phyloP scores from a whole-genome alignment of 768 basidiomycete genomes.

The Sarcodon aspratus region DNA sequence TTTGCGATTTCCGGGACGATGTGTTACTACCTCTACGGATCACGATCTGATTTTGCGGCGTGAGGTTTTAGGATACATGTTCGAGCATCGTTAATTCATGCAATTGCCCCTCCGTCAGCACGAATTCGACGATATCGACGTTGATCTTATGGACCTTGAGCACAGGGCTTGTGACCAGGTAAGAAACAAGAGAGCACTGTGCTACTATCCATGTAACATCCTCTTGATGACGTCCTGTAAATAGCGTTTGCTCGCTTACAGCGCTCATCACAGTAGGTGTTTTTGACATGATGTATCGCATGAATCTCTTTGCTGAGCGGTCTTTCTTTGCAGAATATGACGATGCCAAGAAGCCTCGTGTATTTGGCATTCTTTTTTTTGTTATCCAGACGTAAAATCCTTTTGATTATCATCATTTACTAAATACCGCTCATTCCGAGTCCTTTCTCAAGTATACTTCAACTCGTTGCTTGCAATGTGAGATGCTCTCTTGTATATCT shows the following conservation, averaged over 20 bases:
- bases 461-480: constrained; percentile 22
- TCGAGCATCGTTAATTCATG: too few species aligned
- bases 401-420: too few species aligned
- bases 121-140: background rate
- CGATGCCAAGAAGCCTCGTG: constrained; percentile 8
- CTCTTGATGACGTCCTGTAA: background rate
- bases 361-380: constrained; percentile 11
- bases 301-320: background rate
- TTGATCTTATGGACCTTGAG: background rate
- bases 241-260: background rate
- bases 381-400: constrained; percentile 10
- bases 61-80: background rate
- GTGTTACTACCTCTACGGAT: background rate
- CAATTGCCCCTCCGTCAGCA: background rate
- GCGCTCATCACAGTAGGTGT: background rate
- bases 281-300: background rate
- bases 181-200: background rate
- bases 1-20: background rate
- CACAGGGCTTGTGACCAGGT: background rate
- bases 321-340: constrained; percentile 4
- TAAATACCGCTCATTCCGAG: background rate
- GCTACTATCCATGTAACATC: background rate
- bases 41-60: background rate
- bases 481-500: too few species aligned
- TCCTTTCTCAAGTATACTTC: constrained; percentile 14